Base-by-base conservation (phyloP, 1,284 basidiomycete species). In the Inonotus obliquus region DNA sequence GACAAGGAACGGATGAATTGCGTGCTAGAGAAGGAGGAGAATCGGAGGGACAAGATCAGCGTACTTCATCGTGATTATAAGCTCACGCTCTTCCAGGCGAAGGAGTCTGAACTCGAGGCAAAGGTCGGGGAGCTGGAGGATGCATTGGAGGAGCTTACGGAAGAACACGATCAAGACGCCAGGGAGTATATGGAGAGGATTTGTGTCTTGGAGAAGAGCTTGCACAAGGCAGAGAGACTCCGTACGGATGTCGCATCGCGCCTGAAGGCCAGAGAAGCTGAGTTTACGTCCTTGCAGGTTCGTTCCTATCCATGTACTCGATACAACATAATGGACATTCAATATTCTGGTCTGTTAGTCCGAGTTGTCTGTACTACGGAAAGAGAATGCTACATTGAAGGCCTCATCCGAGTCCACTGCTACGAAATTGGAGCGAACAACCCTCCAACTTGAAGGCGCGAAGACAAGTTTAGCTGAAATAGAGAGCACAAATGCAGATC, bases 41-140 rank as follows among this genome's bases (percentile, higher is more conserved):
- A 76, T 47, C 73, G 85, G 63, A 72, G 72, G 63, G 85, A 88
- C 72, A 82, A 81, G 55, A 67, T 87, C 27, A 77, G 79, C 58
- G 71, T 78, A 39, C 64, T 86, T 47, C 83, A 85, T 67, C 75
- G 86, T 60, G 88, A 91, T 63, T 82, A 77, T 67, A 79, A 80
- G 69, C 79, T 91, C 59, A 81, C 79, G 9, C 79, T 82, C 71
- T 89, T 87, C 67, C 83, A 86, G 70, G 77, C 76, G 19, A 77
- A 78, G 61, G 86, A 89, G 67, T 73, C 75, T 6, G 84, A 86
- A 65, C 72, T 88, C 47, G 83, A 87, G 67, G 69, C 72, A 44
- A 69, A 71, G 23, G 57, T 73, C 10, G 69, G 65, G 7, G 65
- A 69, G 54, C 66, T 76, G 1, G 71, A 74, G 65, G 71, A 73